Evolutionary conservation across 306 rosid species (phyloP).

Genomic region (Abrus pulchellus): DNA sequence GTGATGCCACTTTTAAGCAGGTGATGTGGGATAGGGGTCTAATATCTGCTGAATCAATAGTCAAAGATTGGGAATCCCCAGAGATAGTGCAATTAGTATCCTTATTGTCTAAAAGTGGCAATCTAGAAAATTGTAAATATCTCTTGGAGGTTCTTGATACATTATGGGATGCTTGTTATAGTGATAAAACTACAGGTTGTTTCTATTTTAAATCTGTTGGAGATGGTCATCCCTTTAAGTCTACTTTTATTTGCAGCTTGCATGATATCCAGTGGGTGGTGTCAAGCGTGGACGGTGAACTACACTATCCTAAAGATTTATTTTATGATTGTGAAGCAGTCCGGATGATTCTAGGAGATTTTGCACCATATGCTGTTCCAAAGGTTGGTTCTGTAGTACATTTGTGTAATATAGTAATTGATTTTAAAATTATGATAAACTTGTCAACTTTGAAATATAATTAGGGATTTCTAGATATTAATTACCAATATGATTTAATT

Average conservation of each 20-base stretch:
- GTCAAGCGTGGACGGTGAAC: conserved; percentile 69
- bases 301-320: conserved; percentile 84
- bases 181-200: conserved; percentile 70
- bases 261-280: conserved; percentile 78
- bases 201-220: conserved; percentile 59
- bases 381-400: conserved; percentile 69
- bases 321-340: conserved; percentile 82
- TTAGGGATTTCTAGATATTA: conserved; percentile 23
- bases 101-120: conserved; percentile 63
- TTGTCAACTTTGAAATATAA: conserved; percentile 11
- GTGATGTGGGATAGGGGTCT: conserved; percentile 66
- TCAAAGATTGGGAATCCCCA: conserved; percentile 87
- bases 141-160: conserved; percentile 82
- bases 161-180: conserved; percentile 85
- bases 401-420: conserved; percentile 20
- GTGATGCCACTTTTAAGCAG: conserved; percentile 56
- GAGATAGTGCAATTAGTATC: conserved; percentile 73
- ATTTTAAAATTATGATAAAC: conserved; percentile 11
- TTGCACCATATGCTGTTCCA: conserved; percentile 87
- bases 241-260: conserved; percentile 73
- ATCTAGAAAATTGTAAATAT: conserved; percentile 67
- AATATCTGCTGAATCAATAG: conserved; percentile 67
- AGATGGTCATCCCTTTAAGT: conserved; percentile 65
- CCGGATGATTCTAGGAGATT: conserved; percentile 72
- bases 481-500: background rate